These are phyloP conservation scores for Cicer judaicum DNA, from an alignment of 306 rosid species.

Conservation along the genomic window DNA sequence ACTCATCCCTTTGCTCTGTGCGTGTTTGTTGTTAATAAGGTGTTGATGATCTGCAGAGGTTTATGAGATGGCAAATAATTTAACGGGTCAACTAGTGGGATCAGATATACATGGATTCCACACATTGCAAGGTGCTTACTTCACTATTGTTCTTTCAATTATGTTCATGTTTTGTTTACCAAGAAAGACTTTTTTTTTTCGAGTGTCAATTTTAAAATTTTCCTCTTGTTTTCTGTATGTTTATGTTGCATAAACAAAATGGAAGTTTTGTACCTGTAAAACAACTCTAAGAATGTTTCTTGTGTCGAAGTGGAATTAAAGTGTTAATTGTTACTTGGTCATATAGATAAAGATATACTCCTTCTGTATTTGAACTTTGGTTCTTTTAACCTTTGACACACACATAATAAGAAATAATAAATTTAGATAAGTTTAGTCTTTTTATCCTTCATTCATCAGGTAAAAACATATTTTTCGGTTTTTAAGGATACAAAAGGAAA, in stretches of 20 bases:
- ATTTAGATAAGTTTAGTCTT: too few relatives aligned
- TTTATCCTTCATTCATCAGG: too few relatives aligned
- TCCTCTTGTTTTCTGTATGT: neutral
- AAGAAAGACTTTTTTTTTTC: neutral
- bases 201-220: neutral
- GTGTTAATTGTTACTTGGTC: constrained; percentile 23
- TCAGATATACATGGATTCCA: constrained; percentile 94
- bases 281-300: neutral
- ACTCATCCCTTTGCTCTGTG: neutral
- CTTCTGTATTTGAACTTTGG: too few relatives aligned
- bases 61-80: constrained; percentile 49
- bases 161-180: neutral
- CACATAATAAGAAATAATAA: too few relatives aligned
- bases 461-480: too few relatives aligned
- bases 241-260: neutral
- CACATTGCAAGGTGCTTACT: constrained; percentile 73
- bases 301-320: neutral
- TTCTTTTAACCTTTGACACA: too few relatives aligned
- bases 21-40: constrained; percentile 3
- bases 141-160: neutral
- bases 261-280: neutral
- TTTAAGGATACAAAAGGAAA: too few relatives aligned
- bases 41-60: constrained; percentile 45
- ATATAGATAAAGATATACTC: neutral
- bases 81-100: constrained; percentile 62